Conservation (phyloP, 1,284 basidiomycete genomes). For the Exobasidium rhododendri region DNA sequence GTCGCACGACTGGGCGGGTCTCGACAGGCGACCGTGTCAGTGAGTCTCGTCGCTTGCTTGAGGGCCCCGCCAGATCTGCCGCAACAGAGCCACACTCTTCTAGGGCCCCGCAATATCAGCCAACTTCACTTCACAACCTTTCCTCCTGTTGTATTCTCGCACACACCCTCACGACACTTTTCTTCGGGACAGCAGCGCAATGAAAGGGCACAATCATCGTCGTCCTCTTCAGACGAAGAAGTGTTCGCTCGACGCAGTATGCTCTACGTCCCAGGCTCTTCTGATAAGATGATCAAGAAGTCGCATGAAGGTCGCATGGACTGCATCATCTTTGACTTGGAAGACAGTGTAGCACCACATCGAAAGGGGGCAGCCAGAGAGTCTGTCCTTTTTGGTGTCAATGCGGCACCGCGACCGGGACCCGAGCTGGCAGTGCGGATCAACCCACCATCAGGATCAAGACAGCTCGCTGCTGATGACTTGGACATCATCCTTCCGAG, state of each 20-base stretch:
- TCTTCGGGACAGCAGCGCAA: neutral
- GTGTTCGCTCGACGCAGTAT: constrained; percentile 23
- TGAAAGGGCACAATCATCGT: neutral
- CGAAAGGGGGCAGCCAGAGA: constrained; percentile 44
- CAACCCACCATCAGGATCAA: constrained; percentile 42
- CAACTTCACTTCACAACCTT: neutral
- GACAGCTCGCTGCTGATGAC: constrained; percentile 33
- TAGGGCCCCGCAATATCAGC: no score
- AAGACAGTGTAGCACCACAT: constrained; percentile 49
- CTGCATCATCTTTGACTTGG: constrained; percentile 50
- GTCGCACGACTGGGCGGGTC: no score
- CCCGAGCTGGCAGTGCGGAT: constrained; percentile 50
- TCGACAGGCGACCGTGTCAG: no score
- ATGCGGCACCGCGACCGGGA: constrained; percentile 21
- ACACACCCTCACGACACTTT: neutral
- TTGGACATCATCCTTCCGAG: constrained; percentile 44
- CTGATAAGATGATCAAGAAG: constrained; percentile 51
- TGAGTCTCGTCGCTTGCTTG: no score
- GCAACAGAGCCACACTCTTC: no score
- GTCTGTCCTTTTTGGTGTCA: constrained; percentile 42
- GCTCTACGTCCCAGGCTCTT: constrained; percentile 49
- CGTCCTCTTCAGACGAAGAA: neutral
- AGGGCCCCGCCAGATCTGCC: no score
- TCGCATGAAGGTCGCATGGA: constrained; percentile 30
- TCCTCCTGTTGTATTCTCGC: no score